A percentile compares a stretch with the other conserved stretches of the same genome.
Conservation (phyloP, 2,329 filamentous ascomycete species). For the Phialophora verrucosa region DNA sequence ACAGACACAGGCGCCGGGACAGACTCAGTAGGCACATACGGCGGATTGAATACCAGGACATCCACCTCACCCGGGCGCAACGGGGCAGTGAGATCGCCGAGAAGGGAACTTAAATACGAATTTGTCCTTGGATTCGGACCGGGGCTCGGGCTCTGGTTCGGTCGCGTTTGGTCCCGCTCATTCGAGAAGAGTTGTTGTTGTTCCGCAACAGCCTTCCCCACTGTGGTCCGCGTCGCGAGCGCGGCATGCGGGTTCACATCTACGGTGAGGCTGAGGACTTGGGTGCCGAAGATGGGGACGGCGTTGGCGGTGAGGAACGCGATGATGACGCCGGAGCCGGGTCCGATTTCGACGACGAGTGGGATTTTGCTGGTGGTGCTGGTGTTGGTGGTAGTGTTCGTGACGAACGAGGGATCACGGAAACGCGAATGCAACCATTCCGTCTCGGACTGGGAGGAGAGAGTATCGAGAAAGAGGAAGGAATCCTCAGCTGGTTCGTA, state of each 20-base stretch:
- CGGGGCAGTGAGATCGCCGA: constrained; percentile 71
- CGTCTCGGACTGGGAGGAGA: constrained; percentile 73
- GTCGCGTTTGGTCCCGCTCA: too few relatives aligned
- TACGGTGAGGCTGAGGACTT: constrained; percentile 74
- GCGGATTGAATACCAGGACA: constrained; percentile 93
- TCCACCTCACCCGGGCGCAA: constrained; percentile 70
- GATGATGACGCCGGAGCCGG: constrained; percentile 92
- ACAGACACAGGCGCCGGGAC: constrained; percentile 58
- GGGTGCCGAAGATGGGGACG: constrained; percentile 69
- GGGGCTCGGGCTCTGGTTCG: constrained; percentile 15
- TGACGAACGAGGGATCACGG: constrained; percentile 27
- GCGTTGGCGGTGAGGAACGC: constrained; percentile 84
- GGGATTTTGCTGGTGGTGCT: constrained; percentile 47
- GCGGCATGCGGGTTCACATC: constrained; percentile 90
- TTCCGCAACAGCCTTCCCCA: constrained; percentile 57
- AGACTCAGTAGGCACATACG: constrained; percentile 86
- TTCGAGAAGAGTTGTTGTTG: neutral
- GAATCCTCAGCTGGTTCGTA: constrained; percentile 98
- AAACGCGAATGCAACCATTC: constrained; percentile 72
- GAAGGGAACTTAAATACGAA: constrained; percentile 68
- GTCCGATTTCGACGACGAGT: constrained; percentile 82
- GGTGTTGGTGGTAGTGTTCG: neutral
- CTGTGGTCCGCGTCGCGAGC: constrained; percentile 72
- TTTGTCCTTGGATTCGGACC: constrained; percentile 24
- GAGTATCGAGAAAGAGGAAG: constrained; percentile 88